Conservation (phyloP, 768 basidiomycete species). For the Boletus edulis region DNA sequence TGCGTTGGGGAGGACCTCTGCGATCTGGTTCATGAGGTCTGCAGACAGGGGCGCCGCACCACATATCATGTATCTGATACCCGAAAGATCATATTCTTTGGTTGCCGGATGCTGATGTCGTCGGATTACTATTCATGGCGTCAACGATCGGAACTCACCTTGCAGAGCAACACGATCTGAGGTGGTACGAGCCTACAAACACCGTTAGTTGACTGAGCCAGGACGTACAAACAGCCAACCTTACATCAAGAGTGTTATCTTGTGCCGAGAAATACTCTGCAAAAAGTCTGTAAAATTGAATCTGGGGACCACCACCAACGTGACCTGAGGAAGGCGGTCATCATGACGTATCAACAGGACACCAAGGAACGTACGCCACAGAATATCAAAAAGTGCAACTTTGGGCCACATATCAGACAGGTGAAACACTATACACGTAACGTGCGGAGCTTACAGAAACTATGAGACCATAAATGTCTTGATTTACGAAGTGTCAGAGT, state of each 20-base stretch:
- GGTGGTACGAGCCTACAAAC: conserved; percentile 57
- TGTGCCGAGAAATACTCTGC: conserved; percentile 55
- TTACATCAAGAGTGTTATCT: conserved; percentile 56
- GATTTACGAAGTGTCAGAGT: conserved; percentile 11
- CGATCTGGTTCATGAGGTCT: conserved; percentile 46
- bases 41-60: conserved; percentile 66
- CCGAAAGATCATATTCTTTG: conserved; percentile 47
- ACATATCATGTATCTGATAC: conserved; percentile 51
- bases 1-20: conserved; percentile 54
- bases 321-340: conserved; percentile 38
- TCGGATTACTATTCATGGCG: not conserved
- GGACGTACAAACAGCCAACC: not conserved
- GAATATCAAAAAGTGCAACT: conserved; percentile 54
- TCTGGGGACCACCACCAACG: conserved; percentile 57
- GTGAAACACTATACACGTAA: not conserved
- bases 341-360: not conserved
- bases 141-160: conserved; percentile 37
- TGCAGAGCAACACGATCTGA: conserved; percentile 64
- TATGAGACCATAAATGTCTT: conserved; percentile 62
- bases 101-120: conserved; percentile 47
- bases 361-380: conserved; percentile 41
- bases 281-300: conserved; percentile 65
- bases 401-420: conserved; percentile 19
- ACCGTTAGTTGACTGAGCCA: not conserved
- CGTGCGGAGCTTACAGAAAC: conserved; percentile 41